Conservation (phyloP, 352 stramenopile species). For the Pythium scleroteichum region DNA sequence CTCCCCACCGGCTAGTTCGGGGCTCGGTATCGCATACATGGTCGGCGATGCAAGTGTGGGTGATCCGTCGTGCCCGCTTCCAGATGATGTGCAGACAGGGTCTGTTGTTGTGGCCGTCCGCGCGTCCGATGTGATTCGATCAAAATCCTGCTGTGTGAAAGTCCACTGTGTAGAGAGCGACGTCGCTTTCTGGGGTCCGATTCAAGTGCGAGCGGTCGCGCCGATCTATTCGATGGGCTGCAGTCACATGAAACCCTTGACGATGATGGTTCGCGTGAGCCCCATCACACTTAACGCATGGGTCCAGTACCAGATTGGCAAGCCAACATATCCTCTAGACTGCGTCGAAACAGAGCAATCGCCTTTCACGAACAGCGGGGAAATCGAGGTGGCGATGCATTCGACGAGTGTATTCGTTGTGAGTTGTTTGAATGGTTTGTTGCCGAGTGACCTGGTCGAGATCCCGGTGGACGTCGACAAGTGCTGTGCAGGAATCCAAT, state of each 20-base stretch:
- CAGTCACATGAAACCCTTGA: conserved; percentile 29
- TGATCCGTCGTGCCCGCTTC: conserved; percentile 8
- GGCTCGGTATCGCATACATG: conserved; percentile 33
- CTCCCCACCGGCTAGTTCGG: conserved; percentile 10
- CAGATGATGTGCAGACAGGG: conserved; percentile 24
- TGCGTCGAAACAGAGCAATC: conserved; percentile 12
- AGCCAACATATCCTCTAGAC: conserved; percentile 1
- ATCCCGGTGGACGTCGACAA: conserved; percentile 38
- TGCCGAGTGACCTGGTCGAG: conserved; percentile 36
- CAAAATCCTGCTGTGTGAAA: conserved; percentile 46
- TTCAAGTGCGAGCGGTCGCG: conserved; percentile 25
- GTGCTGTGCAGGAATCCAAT: conserved; percentile 54
- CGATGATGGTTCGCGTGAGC: conserved; percentile 17
- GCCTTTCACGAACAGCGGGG: conserved; percentile 8
- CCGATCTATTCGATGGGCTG: conserved; percentile 27
- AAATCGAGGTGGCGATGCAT: conserved; percentile 23
- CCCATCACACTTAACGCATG: conserved; percentile 22
- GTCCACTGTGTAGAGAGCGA: conserved; percentile 29
- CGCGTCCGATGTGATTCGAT: conserved; percentile 47
- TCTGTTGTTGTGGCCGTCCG: conserved; percentile 21
- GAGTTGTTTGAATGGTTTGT: conserved; percentile 56
- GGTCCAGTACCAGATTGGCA: conserved; percentile 29
- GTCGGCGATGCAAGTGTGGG: conserved; percentile 20
- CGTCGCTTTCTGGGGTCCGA: conserved; percentile 24
- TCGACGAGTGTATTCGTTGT: conserved; percentile 40